These are phyloP conservation scores for Penicillium ucsense DNA, from an alignment of 495 filamentous ascomycete genomes.

Conservation along the genomic window DNA sequence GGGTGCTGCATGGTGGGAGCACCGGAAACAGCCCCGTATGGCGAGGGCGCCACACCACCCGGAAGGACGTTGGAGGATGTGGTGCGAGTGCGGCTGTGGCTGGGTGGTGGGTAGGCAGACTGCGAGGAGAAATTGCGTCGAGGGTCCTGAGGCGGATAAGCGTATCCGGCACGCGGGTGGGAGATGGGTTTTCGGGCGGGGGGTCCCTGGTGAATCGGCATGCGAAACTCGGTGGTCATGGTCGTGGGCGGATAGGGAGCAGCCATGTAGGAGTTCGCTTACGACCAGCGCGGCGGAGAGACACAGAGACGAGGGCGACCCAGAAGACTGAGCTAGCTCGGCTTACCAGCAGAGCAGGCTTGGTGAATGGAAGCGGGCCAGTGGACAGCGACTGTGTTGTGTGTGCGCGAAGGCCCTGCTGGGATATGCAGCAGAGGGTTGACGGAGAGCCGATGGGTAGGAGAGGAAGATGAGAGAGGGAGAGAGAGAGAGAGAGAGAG, in stretches of 20 bases:
- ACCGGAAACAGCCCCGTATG: conserved; percentile 18
- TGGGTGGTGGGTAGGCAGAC: conserved; percentile 19
- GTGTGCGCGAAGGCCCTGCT: too few species aligned
- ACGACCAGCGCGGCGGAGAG: neutral
- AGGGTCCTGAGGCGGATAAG: conserved; percentile 25
- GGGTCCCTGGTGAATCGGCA: conserved; percentile 29
- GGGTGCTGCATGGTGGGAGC: conserved; percentile 15
- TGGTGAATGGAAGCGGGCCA: too few species aligned
- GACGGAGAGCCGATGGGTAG: neutral
- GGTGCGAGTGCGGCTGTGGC: conserved; percentile 47
- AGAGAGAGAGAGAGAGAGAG: conserved; percentile 1
- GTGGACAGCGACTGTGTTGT: too few species aligned
- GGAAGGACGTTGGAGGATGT: conserved; percentile 53
- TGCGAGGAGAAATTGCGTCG: conserved; percentile 23
- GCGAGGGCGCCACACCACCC: conserved; percentile 17
- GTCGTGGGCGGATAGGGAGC: conserved; percentile 20
- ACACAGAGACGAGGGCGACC: neutral
- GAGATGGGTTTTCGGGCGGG: conserved; percentile 29
- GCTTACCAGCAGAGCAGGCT: neutral
- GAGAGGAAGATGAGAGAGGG: neutral
- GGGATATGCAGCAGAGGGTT: neutral
- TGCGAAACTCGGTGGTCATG: conserved; percentile 34
- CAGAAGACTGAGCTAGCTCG: neutral
- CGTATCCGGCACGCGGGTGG: conserved; percentile 17
- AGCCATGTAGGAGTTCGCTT: conserved; percentile 17